Evolutionary conservation across 2,329 filamentous ascomycete genomes (phyloP).

Genomic region (Fusarium pseudonygamai): DNA sequence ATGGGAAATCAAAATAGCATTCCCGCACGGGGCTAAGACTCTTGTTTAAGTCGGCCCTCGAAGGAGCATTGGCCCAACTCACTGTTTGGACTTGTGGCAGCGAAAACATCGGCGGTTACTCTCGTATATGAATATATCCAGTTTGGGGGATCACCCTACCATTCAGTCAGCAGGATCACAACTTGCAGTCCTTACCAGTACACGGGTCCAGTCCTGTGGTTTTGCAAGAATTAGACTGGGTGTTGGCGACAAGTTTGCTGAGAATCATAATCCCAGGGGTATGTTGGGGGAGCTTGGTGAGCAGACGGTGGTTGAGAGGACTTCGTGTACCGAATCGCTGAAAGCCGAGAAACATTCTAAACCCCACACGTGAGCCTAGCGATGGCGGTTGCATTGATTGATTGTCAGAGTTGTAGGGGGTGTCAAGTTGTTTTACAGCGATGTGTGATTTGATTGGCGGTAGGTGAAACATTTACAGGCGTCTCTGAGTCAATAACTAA

Average conservation of each 20-base stretch:
- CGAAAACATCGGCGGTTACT: not conserved
- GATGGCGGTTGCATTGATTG: conserved; percentile 20
- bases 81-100: not conserved
- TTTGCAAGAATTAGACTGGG: not conserved
- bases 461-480: conserved; percentile 47
- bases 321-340: not conserved
- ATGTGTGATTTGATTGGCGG: conserved; percentile 41
- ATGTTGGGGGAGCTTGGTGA: not conserved
- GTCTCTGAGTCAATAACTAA: conserved; percentile 42
- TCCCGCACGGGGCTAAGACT: not conserved
- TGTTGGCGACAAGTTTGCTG: not conserved
- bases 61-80: not conserved
- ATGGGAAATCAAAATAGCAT: not conserved
- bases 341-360: not conserved
- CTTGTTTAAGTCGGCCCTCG: not conserved
- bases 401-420: conserved; percentile 36
- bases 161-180: conserved; percentile 23
- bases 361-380: not conserved
- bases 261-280: not conserved
- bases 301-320: not conserved
- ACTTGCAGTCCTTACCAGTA: conserved; percentile 33
- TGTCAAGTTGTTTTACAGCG: conserved; percentile 47
- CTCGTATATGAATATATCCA: not conserved
- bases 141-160: conserved; percentile 7
- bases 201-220: not conserved